Percentiles rank a stretch among this genome's conserved stretches.
Evolutionary conservation across 1,284 basidiomycete species (phyloP).

Genomic region (Singerocomus rubriflavus): DNA sequence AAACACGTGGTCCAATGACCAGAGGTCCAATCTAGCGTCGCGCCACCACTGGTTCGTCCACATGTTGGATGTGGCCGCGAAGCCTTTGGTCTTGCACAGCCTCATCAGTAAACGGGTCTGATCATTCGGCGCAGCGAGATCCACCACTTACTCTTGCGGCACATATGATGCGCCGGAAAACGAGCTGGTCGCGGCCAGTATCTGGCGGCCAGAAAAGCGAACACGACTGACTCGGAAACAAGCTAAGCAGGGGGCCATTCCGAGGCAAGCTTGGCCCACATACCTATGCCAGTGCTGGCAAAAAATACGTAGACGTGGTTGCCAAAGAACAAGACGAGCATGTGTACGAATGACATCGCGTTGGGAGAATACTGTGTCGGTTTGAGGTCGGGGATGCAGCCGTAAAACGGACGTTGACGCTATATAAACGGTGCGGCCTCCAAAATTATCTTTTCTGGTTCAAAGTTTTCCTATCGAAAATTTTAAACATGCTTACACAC

Average conservation of each 20-base stretch:
- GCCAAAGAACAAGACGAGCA: not conserved
- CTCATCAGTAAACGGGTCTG: not conserved
- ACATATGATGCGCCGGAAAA: not conserved
- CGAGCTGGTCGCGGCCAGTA: not conserved
- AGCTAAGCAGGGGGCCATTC: no score
- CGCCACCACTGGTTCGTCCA: conserved; percentile 1
- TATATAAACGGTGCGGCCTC: not conserved
- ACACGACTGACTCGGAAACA: not conserved
- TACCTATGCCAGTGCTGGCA: conserved; percentile 5
- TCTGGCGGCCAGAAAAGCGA: conserved; percentile 1
- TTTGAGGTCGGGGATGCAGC: not conserved
- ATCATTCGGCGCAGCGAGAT: not conserved
- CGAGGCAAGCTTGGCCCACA: not conserved
- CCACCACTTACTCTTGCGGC: not conserved
- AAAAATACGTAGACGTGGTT: not conserved
- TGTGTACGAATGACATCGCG: conserved; percentile 4
- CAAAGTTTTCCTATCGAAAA: no score
- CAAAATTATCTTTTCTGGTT: no score
- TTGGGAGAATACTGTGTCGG: not conserved
- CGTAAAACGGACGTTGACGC: not conserved
- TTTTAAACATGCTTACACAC: no score
- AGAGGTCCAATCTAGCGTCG: not conserved
- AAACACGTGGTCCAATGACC: not conserved
- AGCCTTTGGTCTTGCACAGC: not conserved
- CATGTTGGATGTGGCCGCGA: conserved; percentile 4